Evolutionary conservation across 1,284 basidiomycete species (phyloP).

Genomic region (Cystobasidium sp.): DNA sequence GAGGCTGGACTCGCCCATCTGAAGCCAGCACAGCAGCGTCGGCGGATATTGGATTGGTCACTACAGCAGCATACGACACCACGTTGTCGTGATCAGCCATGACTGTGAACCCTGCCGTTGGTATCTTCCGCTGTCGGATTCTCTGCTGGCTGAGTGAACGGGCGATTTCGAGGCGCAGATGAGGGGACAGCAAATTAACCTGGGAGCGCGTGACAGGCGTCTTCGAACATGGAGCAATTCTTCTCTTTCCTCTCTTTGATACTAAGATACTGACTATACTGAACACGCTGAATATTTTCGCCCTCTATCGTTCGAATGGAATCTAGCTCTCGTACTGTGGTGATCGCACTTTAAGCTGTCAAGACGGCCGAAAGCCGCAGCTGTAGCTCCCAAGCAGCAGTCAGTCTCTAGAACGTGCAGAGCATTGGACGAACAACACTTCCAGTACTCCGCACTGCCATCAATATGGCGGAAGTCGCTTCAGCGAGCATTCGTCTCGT

Average conservation of each 20-base stretch:
- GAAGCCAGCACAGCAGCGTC: background rate
- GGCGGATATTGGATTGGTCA: no score
- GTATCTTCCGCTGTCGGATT: slow-evolving; percentile 7
- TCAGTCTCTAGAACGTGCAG: background rate
- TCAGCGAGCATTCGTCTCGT: background rate
- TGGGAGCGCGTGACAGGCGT: slow-evolving; percentile 2
- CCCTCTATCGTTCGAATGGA: no score
- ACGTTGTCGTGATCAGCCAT: background rate
- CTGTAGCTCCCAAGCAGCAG: no score
- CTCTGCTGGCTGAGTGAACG: background rate
- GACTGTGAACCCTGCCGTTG: background rate
- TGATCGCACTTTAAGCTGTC: no score
- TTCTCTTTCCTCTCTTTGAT: no score
- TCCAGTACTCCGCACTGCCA: background rate
- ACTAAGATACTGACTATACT: no score
- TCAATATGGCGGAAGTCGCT: background rate
- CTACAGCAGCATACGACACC: no score
- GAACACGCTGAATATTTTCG: no score
- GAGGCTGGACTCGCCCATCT: background rate
- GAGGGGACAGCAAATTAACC: background rate
- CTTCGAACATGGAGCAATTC: no score
- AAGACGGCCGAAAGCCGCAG: no score
- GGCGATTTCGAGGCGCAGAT: background rate
- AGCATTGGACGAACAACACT: background rate
- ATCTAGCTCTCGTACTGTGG: no score